These are phyloP conservation scores for Rhodofomes roseus DNA, from an alignment of 1,284 basidiomycete genomes.

Conservation along the genomic window DNA sequence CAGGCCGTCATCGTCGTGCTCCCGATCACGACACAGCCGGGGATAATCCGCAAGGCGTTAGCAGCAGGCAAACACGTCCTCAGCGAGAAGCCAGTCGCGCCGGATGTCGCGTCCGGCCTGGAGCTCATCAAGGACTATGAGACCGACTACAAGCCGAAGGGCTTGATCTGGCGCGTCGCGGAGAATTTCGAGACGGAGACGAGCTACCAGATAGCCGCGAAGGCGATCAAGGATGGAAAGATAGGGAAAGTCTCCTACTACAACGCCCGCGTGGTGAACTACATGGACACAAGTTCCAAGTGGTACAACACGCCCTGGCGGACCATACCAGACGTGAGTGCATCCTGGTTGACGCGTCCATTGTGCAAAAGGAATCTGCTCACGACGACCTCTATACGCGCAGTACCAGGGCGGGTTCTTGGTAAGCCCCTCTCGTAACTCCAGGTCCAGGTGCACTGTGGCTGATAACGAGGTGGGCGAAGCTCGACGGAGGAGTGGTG, in stretches of 20 bases:
- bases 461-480: constrained; percentile 18
- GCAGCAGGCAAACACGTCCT: constrained; percentile 82
- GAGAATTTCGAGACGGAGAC: constrained; percentile 82
- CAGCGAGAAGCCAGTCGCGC: constrained; percentile 83
- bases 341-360: constrained; percentile 1
- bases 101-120: constrained; percentile 61
- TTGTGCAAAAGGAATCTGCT: not conserved
- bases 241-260: constrained; percentile 66
- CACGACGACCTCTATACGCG: not conserved
- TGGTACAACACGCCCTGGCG: constrained; percentile 84
- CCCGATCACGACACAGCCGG: constrained; percentile 74
- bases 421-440: constrained; percentile 36
- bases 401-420: constrained; percentile 83
- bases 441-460: not conserved
- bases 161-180: constrained; percentile 80
- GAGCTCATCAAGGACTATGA: constrained; percentile 68
- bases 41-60: constrained; percentile 57
- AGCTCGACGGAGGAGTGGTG: constrained; percentile 72
- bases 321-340: constrained; percentile 71
- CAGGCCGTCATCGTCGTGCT: constrained; percentile 71
- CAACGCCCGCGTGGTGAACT: constrained; percentile 50
- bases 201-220: constrained; percentile 47
- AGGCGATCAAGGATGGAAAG: constrained; percentile 50
- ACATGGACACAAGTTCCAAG: constrained; percentile 59
- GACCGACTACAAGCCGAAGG: constrained; percentile 58